These are phyloP conservation scores for Echium plantagineum DNA, from an alignment of 257 asterid species.

Conservation along the genomic window DNA sequence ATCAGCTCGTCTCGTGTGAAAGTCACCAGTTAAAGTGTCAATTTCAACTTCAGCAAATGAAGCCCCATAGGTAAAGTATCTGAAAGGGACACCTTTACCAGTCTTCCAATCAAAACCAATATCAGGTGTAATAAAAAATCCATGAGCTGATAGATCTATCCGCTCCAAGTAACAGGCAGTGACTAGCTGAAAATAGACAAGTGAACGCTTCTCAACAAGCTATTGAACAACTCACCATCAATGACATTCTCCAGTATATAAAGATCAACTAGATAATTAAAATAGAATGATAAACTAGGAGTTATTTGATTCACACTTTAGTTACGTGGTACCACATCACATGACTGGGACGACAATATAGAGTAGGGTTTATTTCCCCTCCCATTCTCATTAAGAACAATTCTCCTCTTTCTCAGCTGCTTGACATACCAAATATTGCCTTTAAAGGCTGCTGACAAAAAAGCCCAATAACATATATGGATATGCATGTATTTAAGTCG, in stretches of 20 bases:
- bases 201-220: conserved; percentile 3
- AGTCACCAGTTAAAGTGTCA: conserved; percentile 89
- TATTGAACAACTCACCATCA: background rate
- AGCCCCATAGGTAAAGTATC: conserved; percentile 84
- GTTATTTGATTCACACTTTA: no score
- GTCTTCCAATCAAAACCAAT: conserved; percentile 69
- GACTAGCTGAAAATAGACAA: conserved; percentile 48
- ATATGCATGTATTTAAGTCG: no score
- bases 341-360: no score
- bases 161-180: conserved; percentile 77
- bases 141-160: conserved; percentile 93
- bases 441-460: no score
- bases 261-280: background rate
- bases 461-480: no score
- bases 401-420: no score
- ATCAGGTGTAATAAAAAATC: conserved; percentile 73
- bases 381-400: no score
- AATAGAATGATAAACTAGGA: background rate
- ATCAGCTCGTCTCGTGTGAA: conserved; percentile 81
- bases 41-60: conserved; percentile 91
- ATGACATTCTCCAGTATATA: background rate
- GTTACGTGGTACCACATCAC: no score
- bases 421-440: no score
- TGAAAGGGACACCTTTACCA: conserved; percentile 69
- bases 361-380: no score